These are phyloP conservation scores for Ettlia oleoabundans DNA, from an alignment of 139 green algal genomes.

Conservation along the genomic window DNA sequence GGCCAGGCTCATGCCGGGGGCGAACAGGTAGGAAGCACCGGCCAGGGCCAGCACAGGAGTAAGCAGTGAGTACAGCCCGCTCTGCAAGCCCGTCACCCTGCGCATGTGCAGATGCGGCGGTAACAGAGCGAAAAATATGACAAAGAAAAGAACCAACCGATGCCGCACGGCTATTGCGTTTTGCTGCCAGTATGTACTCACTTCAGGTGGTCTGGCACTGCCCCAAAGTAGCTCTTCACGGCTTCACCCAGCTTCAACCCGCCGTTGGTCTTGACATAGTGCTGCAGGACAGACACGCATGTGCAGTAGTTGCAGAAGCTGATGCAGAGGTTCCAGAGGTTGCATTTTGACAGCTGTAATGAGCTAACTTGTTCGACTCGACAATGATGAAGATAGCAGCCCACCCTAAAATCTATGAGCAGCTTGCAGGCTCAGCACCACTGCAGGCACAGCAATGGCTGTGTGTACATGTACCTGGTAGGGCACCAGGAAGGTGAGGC, in stretches of 20 bases:
- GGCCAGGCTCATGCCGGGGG: constrained; percentile 15
- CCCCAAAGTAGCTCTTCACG: constrained; percentile 15
- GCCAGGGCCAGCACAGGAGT: constrained; percentile 34
- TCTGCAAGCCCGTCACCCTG: constrained; percentile 38
- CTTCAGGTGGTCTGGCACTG: constrained; percentile 43
- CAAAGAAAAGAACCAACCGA: no score
- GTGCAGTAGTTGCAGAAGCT: no score
- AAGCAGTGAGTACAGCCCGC: constrained; percentile 26
- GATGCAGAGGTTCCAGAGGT: no score
- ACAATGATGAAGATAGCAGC: no score
- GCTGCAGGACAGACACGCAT: neutral
- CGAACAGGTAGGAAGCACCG: constrained; percentile 39
- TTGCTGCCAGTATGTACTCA: no score
- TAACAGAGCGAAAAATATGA: no score
- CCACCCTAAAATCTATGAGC: no score
- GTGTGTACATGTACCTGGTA: neutral
- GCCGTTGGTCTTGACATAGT: constrained; percentile 23
- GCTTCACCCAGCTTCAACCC: constrained; percentile 1
- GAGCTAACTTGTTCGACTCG: no score
- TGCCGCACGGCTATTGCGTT: no score
- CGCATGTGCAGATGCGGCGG: neutral
- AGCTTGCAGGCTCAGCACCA: no score
- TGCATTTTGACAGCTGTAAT: no score
- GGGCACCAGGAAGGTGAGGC: constrained; percentile 32
- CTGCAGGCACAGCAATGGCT: no score